phyloP scores from a whole-genome alignment of 495 filamentous ascomycete species.

The Penicillium silybi region DNA sequence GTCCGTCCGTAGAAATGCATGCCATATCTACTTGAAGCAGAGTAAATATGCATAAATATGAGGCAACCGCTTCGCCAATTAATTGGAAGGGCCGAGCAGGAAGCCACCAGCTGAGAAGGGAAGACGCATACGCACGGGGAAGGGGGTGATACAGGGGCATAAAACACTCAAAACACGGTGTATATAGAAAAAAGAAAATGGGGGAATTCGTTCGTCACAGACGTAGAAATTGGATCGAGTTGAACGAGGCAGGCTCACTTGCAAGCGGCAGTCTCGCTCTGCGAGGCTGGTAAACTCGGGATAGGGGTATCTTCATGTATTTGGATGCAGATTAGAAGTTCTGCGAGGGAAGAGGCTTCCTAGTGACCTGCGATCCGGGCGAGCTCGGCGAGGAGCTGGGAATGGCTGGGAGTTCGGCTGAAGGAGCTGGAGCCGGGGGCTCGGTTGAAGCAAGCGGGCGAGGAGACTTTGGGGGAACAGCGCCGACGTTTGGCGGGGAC shows the following conservation, averaged over 20 bases:
- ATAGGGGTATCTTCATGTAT: neutral
- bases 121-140: neutral
- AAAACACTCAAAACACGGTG: neutral
- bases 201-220: constrained; percentile 21
- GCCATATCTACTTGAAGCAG: neutral
- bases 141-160: neutral
- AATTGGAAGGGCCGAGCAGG: neutral
- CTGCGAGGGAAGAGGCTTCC: constrained; percentile 29
- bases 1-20: constrained; percentile 3
- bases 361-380: constrained; percentile 15
- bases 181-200: constrained; percentile 1
- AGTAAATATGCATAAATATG: neutral
- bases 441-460: constrained; percentile 49
- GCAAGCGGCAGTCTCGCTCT: constrained; percentile 9
- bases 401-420: constrained; percentile 29
- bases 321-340: constrained; percentile 8
- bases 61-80: neutral
- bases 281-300: neutral
- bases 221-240: constrained; percentile 12
- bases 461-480: constrained; percentile 48
- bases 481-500: constrained; percentile 37
- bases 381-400: constrained; percentile 16
- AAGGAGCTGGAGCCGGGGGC: constrained; percentile 35
- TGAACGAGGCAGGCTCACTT: constrained; percentile 16
- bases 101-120: neutral